Conservation (phyloP, 345 rosid species). For the Raphanus sativus region DNA sequence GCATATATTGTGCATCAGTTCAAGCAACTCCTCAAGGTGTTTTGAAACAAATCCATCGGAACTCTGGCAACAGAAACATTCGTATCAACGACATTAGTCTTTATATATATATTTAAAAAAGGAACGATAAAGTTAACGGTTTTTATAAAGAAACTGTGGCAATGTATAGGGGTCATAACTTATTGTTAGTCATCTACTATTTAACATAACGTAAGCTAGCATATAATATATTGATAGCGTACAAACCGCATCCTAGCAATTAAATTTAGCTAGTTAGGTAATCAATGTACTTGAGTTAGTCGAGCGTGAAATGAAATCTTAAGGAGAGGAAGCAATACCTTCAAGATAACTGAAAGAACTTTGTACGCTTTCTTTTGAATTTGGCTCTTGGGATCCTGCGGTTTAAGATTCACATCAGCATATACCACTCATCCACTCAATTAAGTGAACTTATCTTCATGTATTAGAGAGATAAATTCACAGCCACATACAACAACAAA, state of each 20-base stretch:
- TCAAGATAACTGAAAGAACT: conserved; percentile 75
- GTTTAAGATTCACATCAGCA: conserved; percentile 20
- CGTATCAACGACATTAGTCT: conserved; percentile 11
- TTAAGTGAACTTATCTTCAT: conserved; percentile 8
- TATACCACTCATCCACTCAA: conserved; percentile 1
- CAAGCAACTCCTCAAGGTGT: conserved; percentile 62
- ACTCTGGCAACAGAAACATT: conserved; percentile 46
- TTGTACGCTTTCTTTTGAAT: conserved; percentile 95
- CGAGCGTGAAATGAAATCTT: background rate
- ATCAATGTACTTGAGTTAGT: too few relatives aligned
- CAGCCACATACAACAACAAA: background rate
- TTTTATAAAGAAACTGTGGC: conserved; percentile 2
- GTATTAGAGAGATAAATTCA: background rate
- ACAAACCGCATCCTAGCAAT: background rate
- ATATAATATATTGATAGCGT: background rate
- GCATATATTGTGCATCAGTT: conserved; percentile 72
- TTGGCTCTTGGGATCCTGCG: conserved; percentile 71
- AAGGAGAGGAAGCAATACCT: conserved; percentile 46
- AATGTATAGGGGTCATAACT: background rate
- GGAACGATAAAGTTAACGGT: background rate
- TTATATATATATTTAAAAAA: background rate
- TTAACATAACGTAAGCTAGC: too few relatives aligned
- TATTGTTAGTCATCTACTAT: too few relatives aligned
- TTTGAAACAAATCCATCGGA: conserved; percentile 58
- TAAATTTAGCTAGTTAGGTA: too few relatives aligned